phyloP scores from a whole-genome alignment of 163 green algal species.

The Coccomyxa subellipsoidea region DNA sequence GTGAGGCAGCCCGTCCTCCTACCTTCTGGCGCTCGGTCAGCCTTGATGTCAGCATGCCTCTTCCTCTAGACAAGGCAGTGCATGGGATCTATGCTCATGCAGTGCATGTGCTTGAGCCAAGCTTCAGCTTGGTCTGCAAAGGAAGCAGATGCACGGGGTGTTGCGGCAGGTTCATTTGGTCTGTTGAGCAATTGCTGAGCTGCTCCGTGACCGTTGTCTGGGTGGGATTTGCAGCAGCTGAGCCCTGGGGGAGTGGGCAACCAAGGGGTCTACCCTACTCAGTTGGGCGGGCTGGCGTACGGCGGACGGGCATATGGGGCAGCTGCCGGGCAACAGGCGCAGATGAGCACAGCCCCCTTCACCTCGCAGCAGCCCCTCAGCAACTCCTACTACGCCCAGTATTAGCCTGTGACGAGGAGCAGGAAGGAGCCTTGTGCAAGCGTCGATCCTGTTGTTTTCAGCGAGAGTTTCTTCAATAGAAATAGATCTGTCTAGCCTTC shows the following conservation, averaged over 20 bases:
- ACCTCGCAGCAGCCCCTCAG: neutral
- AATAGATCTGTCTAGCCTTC: too few species aligned
- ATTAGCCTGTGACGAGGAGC: too few species aligned
- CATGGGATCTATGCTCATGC: too few species aligned
- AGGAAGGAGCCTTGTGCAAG: too few species aligned
- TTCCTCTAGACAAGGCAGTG: too few species aligned
- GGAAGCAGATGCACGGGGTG: too few species aligned
- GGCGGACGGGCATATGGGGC: neutral
- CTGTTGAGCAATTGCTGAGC: neutral
- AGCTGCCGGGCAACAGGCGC: neutral
- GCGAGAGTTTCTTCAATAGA: neutral
- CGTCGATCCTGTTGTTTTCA: neutral
- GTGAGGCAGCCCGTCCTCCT: too few species aligned
- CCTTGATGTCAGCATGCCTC: too few species aligned
- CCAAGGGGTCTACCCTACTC: neutral
- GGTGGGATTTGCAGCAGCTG: neutral
- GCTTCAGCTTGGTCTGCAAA: too few species aligned
- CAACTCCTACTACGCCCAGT: neutral
- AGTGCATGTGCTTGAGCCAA: too few species aligned
- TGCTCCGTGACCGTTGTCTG: neutral
- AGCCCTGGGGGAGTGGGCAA: neutral
- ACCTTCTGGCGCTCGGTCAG: too few species aligned
- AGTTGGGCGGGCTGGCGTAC: neutral
- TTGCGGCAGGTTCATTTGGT: too few species aligned
- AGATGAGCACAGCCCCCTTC: neutral